Conservation (phyloP, 1,284 basidiomycete species). For the Grifola frondosa region DNA sequence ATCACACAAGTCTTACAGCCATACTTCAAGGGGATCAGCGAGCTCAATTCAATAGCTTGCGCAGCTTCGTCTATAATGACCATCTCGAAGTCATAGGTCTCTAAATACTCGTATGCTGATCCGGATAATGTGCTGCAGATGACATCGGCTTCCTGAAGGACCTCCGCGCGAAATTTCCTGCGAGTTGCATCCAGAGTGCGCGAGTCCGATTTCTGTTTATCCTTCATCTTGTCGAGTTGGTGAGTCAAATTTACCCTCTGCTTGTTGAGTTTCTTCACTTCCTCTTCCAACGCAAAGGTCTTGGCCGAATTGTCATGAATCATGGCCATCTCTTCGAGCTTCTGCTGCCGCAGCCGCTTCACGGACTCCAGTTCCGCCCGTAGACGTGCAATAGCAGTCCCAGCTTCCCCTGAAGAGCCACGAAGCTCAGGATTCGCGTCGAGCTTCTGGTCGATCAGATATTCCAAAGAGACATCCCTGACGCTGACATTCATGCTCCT, state of each 20-base stretch:
- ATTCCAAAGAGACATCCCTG: constrained; percentile 87
- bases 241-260: constrained; percentile 65
- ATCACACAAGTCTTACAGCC: constrained; percentile 84
- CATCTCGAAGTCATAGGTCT: constrained; percentile 89
- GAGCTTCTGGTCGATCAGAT: constrained; percentile 78
- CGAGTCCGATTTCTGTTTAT: constrained; percentile 74
- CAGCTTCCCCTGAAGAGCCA: constrained; percentile 45
- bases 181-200: constrained; percentile 78
- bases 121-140: constrained; percentile 95
- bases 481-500: constrained; percentile 81
- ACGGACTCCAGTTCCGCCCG: constrained; percentile 69
- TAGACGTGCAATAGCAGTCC: constrained; percentile 59
- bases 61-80: constrained; percentile 99
- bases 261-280: constrained; percentile 68
- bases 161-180: constrained; percentile 69
- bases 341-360: constrained; percentile 59
- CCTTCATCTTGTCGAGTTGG: constrained; percentile 75
- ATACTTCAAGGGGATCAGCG: constrained; percentile 96
- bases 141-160: constrained; percentile 88
- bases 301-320: constrained; percentile 52
- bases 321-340: constrained; percentile 60
- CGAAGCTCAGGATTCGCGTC: constrained; percentile 45
- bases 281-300: constrained; percentile 56
- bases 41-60: constrained; percentile 94
- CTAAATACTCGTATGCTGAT: constrained; percentile 87